These are phyloP conservation scores for Peterozyma toletana DNA, from an alignment of 805 yeast species.

Conservation along the genomic window DNA sequence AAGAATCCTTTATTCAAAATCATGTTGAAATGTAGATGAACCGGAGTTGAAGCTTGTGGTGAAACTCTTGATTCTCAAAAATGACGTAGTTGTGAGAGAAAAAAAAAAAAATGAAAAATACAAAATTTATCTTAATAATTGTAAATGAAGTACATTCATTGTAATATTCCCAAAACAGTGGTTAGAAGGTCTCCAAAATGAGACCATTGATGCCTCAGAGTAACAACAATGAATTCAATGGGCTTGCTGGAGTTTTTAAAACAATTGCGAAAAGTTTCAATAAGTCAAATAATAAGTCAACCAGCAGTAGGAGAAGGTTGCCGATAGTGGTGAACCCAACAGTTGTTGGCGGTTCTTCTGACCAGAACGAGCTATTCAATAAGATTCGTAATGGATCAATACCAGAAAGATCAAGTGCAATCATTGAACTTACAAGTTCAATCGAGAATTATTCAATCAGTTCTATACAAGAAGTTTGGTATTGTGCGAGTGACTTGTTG, in stretches of 20 bases:
- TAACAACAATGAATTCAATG: neutral
- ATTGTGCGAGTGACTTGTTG: constrained; percentile 50
- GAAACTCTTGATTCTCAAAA: too few relatives aligned
- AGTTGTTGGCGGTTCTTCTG: constrained; percentile 18
- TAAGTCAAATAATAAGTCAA: neutral
- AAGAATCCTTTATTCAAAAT: too few relatives aligned
- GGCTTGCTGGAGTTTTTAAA: constrained; percentile 14
- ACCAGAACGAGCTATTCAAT: constrained; percentile 13
- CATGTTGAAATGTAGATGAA: too few relatives aligned
- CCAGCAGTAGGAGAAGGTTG: constrained; percentile 7
- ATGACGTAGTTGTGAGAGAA: too few relatives aligned
- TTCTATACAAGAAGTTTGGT: constrained; percentile 72
- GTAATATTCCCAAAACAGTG: too few relatives aligned
- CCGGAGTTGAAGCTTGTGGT: too few relatives aligned
- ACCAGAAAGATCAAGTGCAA: constrained; percentile 37
- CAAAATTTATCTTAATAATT: too few relatives aligned
- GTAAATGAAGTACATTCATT: too few relatives aligned
- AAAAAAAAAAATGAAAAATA: too few relatives aligned
- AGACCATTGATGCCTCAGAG: too few relatives aligned
- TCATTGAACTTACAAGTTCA: constrained; percentile 40
- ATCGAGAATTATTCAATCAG: constrained; percentile 46
- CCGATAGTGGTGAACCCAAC: constrained; percentile 18
- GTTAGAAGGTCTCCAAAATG: too few relatives aligned
- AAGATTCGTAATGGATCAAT: constrained; percentile 15
- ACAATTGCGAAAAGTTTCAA: constrained; percentile 17